Evolutionary conservation across 2,329 filamentous ascomycete species (phyloP), one percentile per base, ranked within the genome.

Genomic region (Colletotrichum sp.): DNA sequence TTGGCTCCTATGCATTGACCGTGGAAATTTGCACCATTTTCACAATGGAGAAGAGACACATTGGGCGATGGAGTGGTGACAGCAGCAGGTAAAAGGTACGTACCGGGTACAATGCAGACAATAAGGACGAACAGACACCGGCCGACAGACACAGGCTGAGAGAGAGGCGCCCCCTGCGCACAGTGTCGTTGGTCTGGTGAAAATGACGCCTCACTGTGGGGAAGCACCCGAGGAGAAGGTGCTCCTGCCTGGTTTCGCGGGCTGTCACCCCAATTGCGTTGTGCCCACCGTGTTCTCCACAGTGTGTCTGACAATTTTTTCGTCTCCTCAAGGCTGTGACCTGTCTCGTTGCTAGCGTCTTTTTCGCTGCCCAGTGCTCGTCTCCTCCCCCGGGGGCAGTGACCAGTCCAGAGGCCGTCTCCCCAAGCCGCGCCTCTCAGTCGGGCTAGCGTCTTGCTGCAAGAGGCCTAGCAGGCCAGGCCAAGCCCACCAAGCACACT

Each of bases 21-120:
- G 61, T 63, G 71, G 68, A 73, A 71, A 73, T 67, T 74, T 71
- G 68, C 24, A 70, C 34, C 31, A 54, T 27, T 29, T 34, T 33
- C 47, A 58, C 59, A 70, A 54, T 43, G 21, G 33, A 70, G 51
- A 54, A 51, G 12, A n/a, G n/a, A 33, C 34, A 43, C 34, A 62
- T 18, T 16, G 4, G 51, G 51, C 36, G n/a, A 43, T 15, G 34
- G 61, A 38, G 27, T 27, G 57, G 9, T 59, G 57, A 33, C 57
- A 59, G 57, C 33, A 11, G 33, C 8, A 36, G 33, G 59, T 24
- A 24, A 29, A 15, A 29, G 36, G 9, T 43, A 64, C 36, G 36
- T 64, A 31, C 24, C 29, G 33, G 38, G 9, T 47, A 47, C 38
- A 47, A 47, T 47, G 38, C 38, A n/a, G 18, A 47, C 18, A 47